Base-by-base conservation (phyloP, 2,329 filamentous ascomycete species). In the Dactylellina drechsleri region DNA sequence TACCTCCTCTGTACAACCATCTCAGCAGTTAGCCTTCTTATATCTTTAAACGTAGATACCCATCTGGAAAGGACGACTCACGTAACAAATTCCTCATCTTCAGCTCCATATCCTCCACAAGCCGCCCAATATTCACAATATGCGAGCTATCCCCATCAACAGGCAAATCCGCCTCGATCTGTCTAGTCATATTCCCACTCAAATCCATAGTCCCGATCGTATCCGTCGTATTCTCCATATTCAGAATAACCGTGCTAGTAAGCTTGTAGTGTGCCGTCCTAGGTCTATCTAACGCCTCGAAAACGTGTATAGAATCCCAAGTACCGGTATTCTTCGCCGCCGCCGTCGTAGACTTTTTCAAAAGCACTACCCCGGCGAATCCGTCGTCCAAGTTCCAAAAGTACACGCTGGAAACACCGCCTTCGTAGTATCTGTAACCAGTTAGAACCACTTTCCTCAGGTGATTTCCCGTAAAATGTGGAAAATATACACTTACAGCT, bases 101-200 rank as follows among this genome's bases (percentile, higher is more conserved):
- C 82, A 97, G 88, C 85, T 99, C 95, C 95, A 99, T 98, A 83
- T 99, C 95, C 85, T 99, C 95, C 61, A 99, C 93, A 81, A 99
- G 86, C 52, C 78, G 77, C 70, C 95, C 95, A 75, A 98, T 92
- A 83, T 99, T 99, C 79, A 91, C 92, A 79, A 99, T 95, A 85
- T 99, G 95, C 82, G 91, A 92, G 79, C 91, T 90, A 83, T 98
- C 94, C 80, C 90, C 91, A 79, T 96, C 92, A 43, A 97, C 92
- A 7, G 92, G 88, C 81, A 97, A 85, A 83, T 98, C 93, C 80
- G 91, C 89, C 85, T 99, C 94, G 61, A 97, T 89, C 85, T 99
- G 95, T 76, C 95, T 89, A 72, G 95, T 98, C 93, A 99, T 95
- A 85, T 98, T 98, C 78, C 95, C 95, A 79, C 91, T 93, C 65